Base-by-base conservation (phyloP, 2,329 filamentous ascomycete species). In the Curvularia sp. region DNA sequence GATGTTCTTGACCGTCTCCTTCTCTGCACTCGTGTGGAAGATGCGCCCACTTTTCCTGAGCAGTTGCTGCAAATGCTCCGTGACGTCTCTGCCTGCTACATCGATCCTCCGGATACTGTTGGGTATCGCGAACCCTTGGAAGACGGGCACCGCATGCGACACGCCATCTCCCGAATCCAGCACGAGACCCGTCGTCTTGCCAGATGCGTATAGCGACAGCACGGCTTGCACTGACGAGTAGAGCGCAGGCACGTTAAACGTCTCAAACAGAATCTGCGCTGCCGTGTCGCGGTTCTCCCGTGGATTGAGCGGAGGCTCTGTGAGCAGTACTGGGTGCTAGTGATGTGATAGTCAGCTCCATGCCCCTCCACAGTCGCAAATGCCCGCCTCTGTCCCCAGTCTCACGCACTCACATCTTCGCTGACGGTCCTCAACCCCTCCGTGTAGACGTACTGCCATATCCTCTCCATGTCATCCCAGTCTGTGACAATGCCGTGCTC, bases 391-490 rank as follows among this genome's bases (percentile, higher is more conserved):
- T 48, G 52, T 9, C 23, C 50, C 39, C 38, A 43, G 47, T 30
- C 27, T 36, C 18, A 75, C 30, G 36, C 18, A 75, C 81, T 77
- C 78, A 93, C 91, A 85, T 99, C 95, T 84, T 99, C 95, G 79
- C 93, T 97, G 75, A 97, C 84, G 49, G 94, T 97, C 83, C 97
- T 98, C 71, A 99, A 79, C 64, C 96, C 95, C 74, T 97, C 94
- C 57, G 91, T 91, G 77, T 98, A 99, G 52, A 99, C 93, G 74
- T 96, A 95, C 72, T 96, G 91, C 95, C 95, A 99, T 80, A 99
- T 99, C 81, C 92, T 89, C 83, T 99, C 95, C 95, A 99, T 99
- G 75, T 99, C 95, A 76, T 98, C 95, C 95, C 95, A 99, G 79
- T 99, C 93, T 68, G 95, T 99, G 63, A 99, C 95, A 72, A 99